Evolutionary conservation across 2,329 filamentous ascomycete species (phyloP).

Genomic region (Byssochlamys sp.): DNA sequence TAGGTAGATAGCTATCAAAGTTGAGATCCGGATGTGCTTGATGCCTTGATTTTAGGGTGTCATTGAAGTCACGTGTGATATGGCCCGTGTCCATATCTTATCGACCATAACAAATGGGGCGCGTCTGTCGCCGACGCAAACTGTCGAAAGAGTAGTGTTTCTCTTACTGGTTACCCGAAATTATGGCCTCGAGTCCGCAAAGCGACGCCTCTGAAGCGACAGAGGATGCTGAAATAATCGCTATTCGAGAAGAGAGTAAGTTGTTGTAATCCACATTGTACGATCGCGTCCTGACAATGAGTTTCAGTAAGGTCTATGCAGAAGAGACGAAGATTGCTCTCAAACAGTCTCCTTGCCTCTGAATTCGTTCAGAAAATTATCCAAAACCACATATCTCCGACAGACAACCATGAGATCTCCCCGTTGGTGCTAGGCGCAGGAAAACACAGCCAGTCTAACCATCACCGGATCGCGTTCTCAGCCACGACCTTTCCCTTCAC

Average conservation of each 20-base stretch:
- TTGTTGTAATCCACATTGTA: neutral
- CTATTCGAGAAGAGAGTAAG: constrained; percentile 34
- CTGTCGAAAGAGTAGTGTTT: neutral
- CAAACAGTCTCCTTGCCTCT: constrained; percentile 35
- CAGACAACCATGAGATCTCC: constrained; percentile 21
- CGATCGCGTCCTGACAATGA: constrained; percentile 9
- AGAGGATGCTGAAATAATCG: constrained; percentile 33
- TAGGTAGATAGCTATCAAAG: too few species aligned
- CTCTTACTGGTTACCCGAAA: neutral
- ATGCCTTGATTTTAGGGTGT: neutral
- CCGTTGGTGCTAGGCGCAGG: constrained; percentile 22
- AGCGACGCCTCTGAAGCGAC: constrained; percentile 10
- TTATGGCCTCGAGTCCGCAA: constrained; percentile 4
- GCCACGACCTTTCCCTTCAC: constrained; percentile 38
- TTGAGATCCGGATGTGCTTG: too few species aligned
- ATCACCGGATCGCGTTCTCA: constrained; percentile 37
- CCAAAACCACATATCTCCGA: constrained; percentile 6
- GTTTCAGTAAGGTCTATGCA: constrained; percentile 29
- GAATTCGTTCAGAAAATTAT: constrained; percentile 25
- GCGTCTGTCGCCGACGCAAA: neutral
- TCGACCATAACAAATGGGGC: neutral
- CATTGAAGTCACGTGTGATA: neutral
- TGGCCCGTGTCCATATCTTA: neutral
- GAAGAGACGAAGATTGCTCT: constrained; percentile 29
- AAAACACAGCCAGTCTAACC: constrained; percentile 28